phyloP scores from a whole-genome alignment of 2,329 filamentous ascomycete species.

The Alternaria alternata region DNA sequence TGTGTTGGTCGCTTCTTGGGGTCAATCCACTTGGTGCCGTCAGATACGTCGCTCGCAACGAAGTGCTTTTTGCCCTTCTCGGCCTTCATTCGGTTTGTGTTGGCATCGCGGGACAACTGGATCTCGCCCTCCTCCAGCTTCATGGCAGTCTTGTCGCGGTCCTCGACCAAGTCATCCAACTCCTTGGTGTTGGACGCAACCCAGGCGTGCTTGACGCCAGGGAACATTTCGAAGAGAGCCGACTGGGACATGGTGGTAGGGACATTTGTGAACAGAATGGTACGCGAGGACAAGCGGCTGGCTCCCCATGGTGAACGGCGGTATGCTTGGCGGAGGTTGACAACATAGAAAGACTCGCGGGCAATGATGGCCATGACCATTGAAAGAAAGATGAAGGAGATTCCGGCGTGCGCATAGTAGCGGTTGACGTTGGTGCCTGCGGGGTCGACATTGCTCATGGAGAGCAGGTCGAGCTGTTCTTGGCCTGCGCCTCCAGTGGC shows the following conservation, averaged over 20 bases:
- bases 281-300: constrained; percentile 56
- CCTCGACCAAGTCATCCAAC: constrained; percentile 54
- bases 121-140: constrained; percentile 57
- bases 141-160: constrained; percentile 54
- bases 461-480: constrained; percentile 50
- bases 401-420: constrained; percentile 55
- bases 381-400: constrained; percentile 55
- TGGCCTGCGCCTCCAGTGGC: constrained; percentile 50
- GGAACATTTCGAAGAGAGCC: constrained; percentile 51
- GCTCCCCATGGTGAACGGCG: constrained; percentile 55
- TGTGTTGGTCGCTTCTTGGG: constrained; percentile 53
- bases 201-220: constrained; percentile 56
- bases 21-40: constrained; percentile 54
- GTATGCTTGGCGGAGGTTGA: constrained; percentile 59
- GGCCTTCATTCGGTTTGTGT: constrained; percentile 72
- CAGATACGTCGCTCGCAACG: constrained; percentile 51
- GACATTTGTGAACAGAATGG: constrained; percentile 59
- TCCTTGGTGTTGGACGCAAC: constrained; percentile 57
- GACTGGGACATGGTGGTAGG: constrained; percentile 53
- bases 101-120: constrained; percentile 60
- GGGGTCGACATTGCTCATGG: constrained; percentile 49
- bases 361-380: constrained; percentile 56
- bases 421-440: constrained; percentile 45
- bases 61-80: constrained; percentile 60
- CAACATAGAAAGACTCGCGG: constrained; percentile 57